Evolutionary conservation across 345 rosid genomes (phyloP).

Genomic region (Lumnitzera racemosa): DNA sequence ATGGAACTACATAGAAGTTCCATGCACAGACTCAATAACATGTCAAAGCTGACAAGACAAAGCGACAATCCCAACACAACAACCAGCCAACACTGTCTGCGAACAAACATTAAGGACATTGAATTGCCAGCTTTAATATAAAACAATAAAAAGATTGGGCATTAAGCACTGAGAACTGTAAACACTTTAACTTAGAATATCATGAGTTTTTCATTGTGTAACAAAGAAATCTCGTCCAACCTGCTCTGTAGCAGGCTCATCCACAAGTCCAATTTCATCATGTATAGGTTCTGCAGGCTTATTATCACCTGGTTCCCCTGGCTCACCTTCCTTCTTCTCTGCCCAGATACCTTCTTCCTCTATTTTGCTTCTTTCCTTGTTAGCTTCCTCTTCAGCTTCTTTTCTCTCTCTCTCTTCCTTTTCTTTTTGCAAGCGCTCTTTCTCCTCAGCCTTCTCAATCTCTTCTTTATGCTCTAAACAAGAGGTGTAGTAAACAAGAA

Average conservation of each 20-base stretch:
- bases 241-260: conserved; percentile 52
- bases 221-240: conserved; percentile 22
- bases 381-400: conserved; percentile 62
- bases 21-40: no score
- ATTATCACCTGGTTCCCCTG: conserved; percentile 22
- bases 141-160: no score
- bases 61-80: no score
- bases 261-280: conserved; percentile 42
- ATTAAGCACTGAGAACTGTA: no score
- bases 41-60: no score
- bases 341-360: conserved; percentile 26
- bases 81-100: no score
- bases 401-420: conserved; percentile 63
- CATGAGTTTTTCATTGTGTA: no score
- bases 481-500: conserved; percentile 12
- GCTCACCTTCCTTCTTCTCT: conserved; percentile 24
- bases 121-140: no score
- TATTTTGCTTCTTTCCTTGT: conserved; percentile 22
- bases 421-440: conserved; percentile 61
- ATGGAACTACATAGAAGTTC: no score
- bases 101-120: no score
- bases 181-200: no score
- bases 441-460: conserved; percentile 83
- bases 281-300: conserved; percentile 18
- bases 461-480: conserved; percentile 70